Base-by-base conservation (phyloP, 2,329 filamentous ascomycete species). In the Penicillium sp. region DNA sequence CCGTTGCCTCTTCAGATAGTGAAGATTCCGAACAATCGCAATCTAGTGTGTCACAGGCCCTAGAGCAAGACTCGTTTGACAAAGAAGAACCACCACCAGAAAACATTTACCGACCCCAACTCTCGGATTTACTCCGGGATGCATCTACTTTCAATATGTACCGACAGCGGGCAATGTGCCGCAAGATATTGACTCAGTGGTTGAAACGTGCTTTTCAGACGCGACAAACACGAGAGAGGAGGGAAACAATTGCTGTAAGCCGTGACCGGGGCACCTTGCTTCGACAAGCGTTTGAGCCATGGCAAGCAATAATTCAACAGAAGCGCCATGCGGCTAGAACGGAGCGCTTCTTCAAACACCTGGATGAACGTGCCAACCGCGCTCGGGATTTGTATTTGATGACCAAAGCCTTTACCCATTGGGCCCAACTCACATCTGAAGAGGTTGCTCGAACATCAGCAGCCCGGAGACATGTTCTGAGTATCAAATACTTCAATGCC, bases 381-480 rank as follows among this genome's bases (percentile, higher is more conserved):
- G 87, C 88, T 46, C 84, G 89, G 58, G 82, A 89, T 67, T 75
- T 89, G 11, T 88, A 86, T 64, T 78, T 91, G 7, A 72, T 88
- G 56, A 83, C 81, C 3, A 88, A 86, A 69, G 82, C 84, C 2
- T 86, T 91, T 55, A 83, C 80, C 1, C 85, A 89, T 62, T 96
- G 91, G 91, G 83, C 84, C 11, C 82, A 83, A 54, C 79, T 83
- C 50, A 83, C 89, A 11, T 82, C 81, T 6, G 85, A 90, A 14
- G 85, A 91, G 67, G 78, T 86, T 16, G 82, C 86, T 60, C 83
- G 85, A 42, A 91, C 89, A 4, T 85, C 83, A 4, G 80, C 86
- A 43, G 91, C 90, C 21, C 83, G 89, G 60, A 81, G 85, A 60
- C 89, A 91, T 69, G 85, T 93, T 58, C 76, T 95, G 53, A 81